These are phyloP conservation scores for Ceriops zippeliana DNA, from an alignment of 345 rosid genomes.

Conservation along the genomic window DNA sequence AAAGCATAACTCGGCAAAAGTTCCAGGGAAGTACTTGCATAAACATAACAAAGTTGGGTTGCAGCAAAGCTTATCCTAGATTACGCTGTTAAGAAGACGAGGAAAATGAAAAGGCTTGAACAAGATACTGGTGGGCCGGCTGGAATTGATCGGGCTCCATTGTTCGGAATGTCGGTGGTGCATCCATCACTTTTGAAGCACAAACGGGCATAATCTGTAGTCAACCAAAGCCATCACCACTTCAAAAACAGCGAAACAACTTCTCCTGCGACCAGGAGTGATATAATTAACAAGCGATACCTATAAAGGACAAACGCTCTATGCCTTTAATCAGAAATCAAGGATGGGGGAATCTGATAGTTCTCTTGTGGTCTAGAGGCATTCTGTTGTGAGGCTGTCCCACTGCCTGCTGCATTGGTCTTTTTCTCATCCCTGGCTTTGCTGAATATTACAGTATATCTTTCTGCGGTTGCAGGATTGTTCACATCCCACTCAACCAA, in stretches of 20 bases:
- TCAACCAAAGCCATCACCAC: neutral
- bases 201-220: neutral
- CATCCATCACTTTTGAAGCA: neutral
- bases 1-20: neutral
- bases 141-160: neutral
- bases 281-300: neutral
- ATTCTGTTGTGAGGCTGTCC: constrained; percentile 19
- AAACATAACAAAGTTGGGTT: neutral
- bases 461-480: constrained; percentile 73
- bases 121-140: neutral
- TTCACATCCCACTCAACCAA: constrained; percentile 75
- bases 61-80: constrained; percentile 1
- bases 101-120: constrained; percentile 1
- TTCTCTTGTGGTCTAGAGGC: constrained; percentile 3
- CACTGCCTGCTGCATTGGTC: constrained; percentile 32
- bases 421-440: constrained; percentile 69
- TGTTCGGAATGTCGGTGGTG: too few species aligned
- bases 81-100: neutral
- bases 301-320: neutral
- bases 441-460: constrained; percentile 63
- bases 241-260: constrained; percentile 70
- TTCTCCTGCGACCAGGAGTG: constrained; percentile 47
- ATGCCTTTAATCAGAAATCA: neutral
- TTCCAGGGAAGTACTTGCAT: neutral
- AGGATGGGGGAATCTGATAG: constrained; percentile 10